phyloP scores from a whole-genome alignment of 2,329 filamentous ascomycete genomes.

The Aureobasidium mangrovei region DNA sequence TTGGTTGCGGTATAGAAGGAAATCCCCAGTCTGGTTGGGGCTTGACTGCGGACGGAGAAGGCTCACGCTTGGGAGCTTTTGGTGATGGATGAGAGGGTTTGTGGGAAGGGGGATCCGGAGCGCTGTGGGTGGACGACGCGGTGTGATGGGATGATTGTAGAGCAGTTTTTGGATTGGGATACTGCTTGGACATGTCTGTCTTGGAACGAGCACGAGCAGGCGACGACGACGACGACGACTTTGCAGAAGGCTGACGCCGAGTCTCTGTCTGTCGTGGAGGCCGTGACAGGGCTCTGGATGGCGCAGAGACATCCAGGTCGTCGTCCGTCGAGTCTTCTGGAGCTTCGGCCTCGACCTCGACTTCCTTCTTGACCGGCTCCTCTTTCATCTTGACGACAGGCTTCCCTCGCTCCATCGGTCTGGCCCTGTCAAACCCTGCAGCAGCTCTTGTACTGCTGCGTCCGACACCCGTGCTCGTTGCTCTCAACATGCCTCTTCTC shows the following conservation, averaged over 20 bases:
- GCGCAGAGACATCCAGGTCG: slow-evolving; percentile 16
- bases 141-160: not conserved
- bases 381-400: not conserved
- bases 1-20: slow-evolving; percentile 1
- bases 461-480: slow-evolving; percentile 15
- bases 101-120: not conserved
- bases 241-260: too few species aligned
- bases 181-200: not conserved
- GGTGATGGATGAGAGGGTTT: not conserved
- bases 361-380: not conserved
- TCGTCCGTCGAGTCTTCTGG: slow-evolving; percentile 13
- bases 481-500: slow-evolving; percentile 16
- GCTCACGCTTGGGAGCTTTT: not conserved
- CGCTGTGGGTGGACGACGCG: not conserved
- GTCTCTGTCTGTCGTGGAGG: not conserved
- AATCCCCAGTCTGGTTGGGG: not conserved
- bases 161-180: not conserved
- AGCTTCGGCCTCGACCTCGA: not conserved
- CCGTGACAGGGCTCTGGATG: not conserved
- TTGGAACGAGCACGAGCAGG: not conserved
- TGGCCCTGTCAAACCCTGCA: slow-evolving; percentile 18
- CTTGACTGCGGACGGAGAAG: not conserved
- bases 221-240: not conserved
- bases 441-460: slow-evolving; percentile 25
- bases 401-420: slow-evolving; percentile 1